Evolutionary conservation across 2,329 filamentous ascomycete species (phyloP).

Genomic region (Sporothrix pseudoabietina): DNA sequence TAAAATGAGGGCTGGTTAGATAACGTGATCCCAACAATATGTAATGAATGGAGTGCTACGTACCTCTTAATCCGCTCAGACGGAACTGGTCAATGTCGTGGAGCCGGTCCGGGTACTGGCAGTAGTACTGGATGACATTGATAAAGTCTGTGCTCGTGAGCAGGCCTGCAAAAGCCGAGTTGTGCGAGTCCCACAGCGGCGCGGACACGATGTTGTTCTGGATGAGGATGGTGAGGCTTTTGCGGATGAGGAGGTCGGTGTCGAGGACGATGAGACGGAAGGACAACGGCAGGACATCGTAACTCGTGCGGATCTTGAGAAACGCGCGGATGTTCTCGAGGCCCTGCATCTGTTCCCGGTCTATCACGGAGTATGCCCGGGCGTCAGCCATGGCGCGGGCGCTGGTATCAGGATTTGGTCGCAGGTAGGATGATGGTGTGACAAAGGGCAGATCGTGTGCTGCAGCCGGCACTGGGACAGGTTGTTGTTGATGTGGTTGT

Average conservation of each 20-base stretch:
- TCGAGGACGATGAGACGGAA: conserved; percentile 96
- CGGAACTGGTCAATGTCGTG: conserved; percentile 91
- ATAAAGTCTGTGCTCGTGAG: conserved; percentile 97
- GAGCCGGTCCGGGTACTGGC: conserved; percentile 89
- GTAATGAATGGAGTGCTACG: not conserved
- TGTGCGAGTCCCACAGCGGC: conserved; percentile 92
- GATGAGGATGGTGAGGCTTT: conserved; percentile 91
- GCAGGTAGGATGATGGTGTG: conserved; percentile 62
- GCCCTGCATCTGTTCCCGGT: conserved; percentile 76
- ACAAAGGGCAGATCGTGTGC: conserved; percentile 59
- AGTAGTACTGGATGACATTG: conserved; percentile 99
- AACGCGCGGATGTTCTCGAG: conserved; percentile 74
- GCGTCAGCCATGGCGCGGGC: conserved; percentile 46
- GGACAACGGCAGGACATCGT: conserved; percentile 94
- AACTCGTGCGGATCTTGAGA: conserved; percentile 92
- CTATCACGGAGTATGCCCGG: conserved; percentile 60
- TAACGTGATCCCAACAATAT: not conserved
- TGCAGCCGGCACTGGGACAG: not conserved
- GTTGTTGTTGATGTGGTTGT: conserved; percentile 11
- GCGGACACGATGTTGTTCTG: conserved; percentile 99
- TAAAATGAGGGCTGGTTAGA: conserved; percentile 42
- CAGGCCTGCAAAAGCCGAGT: conserved; percentile 88
- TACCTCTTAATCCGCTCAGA: conserved; percentile 87
- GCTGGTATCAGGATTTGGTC: conserved; percentile 44
- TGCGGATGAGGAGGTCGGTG: conserved; percentile 91